Evolutionary conservation across 495 filamentous ascomycete species (phyloP).

Genomic region (Xylaria acuta): DNA sequence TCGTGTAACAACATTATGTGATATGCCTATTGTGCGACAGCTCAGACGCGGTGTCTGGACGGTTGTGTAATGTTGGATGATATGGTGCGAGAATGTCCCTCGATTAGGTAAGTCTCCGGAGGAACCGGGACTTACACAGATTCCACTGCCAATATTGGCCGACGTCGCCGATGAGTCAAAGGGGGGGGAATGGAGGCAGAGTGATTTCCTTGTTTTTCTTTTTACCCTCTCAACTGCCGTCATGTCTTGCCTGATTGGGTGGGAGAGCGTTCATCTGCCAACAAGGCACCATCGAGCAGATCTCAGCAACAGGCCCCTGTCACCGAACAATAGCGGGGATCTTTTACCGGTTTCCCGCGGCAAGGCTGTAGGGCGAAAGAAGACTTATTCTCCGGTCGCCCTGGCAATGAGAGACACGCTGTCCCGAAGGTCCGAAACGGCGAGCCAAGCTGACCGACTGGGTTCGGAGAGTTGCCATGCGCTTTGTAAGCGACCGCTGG

Average conservation of each 20-base stretch:
- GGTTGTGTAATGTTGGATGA: neutral
- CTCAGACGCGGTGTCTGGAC: neutral
- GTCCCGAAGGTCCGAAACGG: constrained; percentile 20
- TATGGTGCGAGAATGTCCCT: neutral
- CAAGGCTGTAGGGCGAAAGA: constrained; percentile 6
- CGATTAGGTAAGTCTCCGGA: constrained; percentile 15
- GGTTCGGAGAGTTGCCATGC: constrained; percentile 8
- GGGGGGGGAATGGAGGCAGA: neutral
- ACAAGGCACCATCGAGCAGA: neutral
- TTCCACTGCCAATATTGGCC: constrained; percentile 12
- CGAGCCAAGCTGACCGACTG: neutral
- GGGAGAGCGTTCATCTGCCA: neutral
- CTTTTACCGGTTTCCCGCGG: neutral
- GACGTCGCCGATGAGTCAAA: constrained; percentile 18
- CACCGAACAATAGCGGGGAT: neutral
- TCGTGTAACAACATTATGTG: neutral
- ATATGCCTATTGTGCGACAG: neutral
- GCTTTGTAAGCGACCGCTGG: constrained; percentile 16
- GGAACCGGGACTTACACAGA: neutral
- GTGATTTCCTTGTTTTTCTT: neutral
- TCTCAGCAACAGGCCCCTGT: neutral
- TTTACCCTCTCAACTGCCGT: neutral
- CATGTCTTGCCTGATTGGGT: constrained; percentile 5
- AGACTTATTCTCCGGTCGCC: neutral
- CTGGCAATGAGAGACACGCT: neutral